A percentile compares a stretch with the other conserved stretches of the same genome.
Conservation (phyloP, 495 filamentous ascomycete species). For the Podospora bellae-mahoneyi region DNA sequence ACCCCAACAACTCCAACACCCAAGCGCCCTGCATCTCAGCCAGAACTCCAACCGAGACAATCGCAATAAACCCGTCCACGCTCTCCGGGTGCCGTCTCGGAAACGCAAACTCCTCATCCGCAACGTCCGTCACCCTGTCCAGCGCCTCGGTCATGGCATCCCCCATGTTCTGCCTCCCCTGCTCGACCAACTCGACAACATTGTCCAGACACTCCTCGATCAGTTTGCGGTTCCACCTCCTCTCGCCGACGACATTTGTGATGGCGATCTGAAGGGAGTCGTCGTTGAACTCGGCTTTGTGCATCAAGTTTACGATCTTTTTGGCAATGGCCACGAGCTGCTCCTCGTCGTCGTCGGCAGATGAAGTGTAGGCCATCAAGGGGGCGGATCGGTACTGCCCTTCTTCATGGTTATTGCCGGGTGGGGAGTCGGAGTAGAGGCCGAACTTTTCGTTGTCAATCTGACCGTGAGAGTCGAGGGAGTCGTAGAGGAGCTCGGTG, state of each 20-base stretch:
- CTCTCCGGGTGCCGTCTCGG: constrained; percentile 19
- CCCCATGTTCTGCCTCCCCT: constrained; percentile 19
- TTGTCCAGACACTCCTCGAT: constrained; percentile 24
- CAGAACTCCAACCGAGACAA: constrained; percentile 23
- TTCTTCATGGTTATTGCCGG: neutral
- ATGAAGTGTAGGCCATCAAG: neutral
- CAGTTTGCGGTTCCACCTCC: constrained; percentile 21
- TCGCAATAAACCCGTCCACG: constrained; percentile 27
- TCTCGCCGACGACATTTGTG: constrained; percentile 8
- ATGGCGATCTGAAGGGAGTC: constrained; percentile 19
- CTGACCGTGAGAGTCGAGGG: neutral
- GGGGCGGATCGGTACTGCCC: neutral
- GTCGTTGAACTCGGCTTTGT: constrained; percentile 19
- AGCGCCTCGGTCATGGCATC: constrained; percentile 23
- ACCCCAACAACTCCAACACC: constrained; percentile 27
- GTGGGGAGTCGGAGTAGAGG: neutral
- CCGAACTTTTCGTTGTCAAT: constrained; percentile 2
- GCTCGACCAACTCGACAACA: constrained; percentile 24
- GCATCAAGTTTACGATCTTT: constrained; percentile 18
- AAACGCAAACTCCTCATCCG: constrained; percentile 23
- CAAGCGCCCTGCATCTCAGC: constrained; percentile 25
- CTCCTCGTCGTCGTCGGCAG: neutral
- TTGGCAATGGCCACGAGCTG: constrained; percentile 11
- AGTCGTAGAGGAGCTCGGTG: constrained; percentile 23
- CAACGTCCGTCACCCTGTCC: constrained; percentile 21